phyloP scores from a whole-genome alignment of 495 filamentous ascomycete genomes.

The Trichodelitschia bisporula region DNA sequence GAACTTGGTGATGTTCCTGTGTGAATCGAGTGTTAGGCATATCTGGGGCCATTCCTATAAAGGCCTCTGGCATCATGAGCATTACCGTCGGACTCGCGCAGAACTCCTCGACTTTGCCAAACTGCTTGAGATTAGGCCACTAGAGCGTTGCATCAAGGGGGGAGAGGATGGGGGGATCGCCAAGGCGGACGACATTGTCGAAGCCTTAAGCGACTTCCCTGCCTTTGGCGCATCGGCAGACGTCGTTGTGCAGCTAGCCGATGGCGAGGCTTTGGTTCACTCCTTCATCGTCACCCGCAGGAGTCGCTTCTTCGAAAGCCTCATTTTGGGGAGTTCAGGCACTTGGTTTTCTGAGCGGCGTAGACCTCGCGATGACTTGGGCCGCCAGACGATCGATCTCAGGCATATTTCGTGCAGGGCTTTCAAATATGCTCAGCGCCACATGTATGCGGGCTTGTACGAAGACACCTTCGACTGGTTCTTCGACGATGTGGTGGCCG shows the following conservation, averaged over 20 bases:
- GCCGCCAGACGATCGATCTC: conserved; percentile 46
- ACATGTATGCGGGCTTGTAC: too few relatives aligned
- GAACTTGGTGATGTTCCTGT: conserved; percentile 57
- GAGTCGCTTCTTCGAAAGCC: conserved; percentile 76
- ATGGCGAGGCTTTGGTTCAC: conserved; percentile 41
- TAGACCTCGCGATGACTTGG: conserved; percentile 5
- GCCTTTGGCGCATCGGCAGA: conserved; percentile 54
- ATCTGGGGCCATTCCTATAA: conserved; percentile 80
- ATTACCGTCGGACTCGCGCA: conserved; percentile 52
- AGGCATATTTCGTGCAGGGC: too few relatives aligned
- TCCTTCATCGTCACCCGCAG: conserved; percentile 55
- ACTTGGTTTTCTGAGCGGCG: conserved; percentile 41
- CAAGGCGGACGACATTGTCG: conserved; percentile 43
- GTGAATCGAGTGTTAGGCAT: conserved; percentile 57
- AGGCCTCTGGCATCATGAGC: too few relatives aligned
- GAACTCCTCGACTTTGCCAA: conserved; percentile 64
- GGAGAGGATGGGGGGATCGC: conserved; percentile 38
- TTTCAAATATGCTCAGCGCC: conserved; percentile 49
- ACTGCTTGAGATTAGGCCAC: conserved; percentile 32
- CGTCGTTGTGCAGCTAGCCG: conserved; percentile 48
- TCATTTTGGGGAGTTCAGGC: conserved; percentile 65
- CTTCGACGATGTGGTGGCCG: conserved; percentile 50
- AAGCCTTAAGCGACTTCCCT: conserved; percentile 34
- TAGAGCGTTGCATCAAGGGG: conserved; percentile 49
- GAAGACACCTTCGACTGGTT: conserved; percentile 56